Conservation (phyloP, 345 rosid species). For the Dipteronia dyeriana region DNA sequence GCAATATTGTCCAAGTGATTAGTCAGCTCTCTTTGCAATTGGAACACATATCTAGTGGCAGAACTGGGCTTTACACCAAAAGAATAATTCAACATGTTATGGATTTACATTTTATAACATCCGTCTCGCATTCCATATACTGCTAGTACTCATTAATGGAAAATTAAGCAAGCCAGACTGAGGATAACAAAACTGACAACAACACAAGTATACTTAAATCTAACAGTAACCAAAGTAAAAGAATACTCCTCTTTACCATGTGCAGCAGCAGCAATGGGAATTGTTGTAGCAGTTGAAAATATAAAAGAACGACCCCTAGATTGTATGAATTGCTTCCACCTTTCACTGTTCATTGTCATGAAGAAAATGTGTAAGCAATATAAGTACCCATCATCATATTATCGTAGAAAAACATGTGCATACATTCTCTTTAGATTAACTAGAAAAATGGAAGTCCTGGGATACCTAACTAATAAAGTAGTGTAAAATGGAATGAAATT, state of each 20-base stretch:
- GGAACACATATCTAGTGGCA: not conserved
- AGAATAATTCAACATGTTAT: not conserved
- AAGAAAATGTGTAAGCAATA: conserved; percentile 3
- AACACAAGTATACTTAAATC: not conserved
- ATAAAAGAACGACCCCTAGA: conserved; percentile 93
- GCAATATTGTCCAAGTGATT: not conserved
- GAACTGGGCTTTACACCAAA: not conserved
- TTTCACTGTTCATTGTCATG: conserved; percentile 56
- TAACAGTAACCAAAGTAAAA: not conserved
- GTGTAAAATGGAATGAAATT: not conserved
- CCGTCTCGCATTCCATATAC: not conserved
- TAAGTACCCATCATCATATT: not conserved
- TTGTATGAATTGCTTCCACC: conserved; percentile 84
- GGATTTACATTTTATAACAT: not conserved
- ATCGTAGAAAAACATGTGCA: not conserved
- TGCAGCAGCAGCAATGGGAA: conserved; percentile 88
- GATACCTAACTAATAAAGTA: not conserved
- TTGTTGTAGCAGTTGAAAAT: conserved; percentile 80
- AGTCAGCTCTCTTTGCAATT: not conserved
- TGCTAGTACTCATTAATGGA: not conserved
- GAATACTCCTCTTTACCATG: conserved; percentile 47
- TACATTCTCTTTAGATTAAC: not conserved
- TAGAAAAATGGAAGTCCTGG: not conserved
- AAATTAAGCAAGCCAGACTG: not conserved
- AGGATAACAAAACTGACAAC: not conserved